A percentile compares a stretch with the other conserved stretches of the same genome.
These are phyloP conservation scores for Sporisorium graminicola DNA, from an alignment of 1,284 basidiomycete species.

Conservation along the genomic window DNA sequence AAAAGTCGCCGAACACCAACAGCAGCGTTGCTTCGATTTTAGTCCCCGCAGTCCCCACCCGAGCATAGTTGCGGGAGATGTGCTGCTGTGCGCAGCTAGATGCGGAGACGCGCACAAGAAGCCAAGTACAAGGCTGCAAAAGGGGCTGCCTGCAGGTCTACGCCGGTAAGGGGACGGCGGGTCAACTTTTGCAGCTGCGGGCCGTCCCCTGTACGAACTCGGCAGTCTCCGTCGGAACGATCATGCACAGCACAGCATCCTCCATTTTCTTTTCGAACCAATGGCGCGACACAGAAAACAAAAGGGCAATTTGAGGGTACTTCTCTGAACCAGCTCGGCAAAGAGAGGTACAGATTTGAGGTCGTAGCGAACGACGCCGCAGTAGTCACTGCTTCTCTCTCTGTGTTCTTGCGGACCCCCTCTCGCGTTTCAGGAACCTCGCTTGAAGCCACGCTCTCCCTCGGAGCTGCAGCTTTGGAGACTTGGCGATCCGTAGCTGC, in stretches of 20 bases:
- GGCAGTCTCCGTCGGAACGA: not conserved
- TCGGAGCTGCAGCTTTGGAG: not conserved
- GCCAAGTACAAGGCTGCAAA: not conserved
- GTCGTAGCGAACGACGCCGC: slow-evolving; percentile 4
- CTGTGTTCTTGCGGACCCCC: slow-evolving; percentile 1
- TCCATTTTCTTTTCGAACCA: not conserved
- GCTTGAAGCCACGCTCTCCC: not conserved
- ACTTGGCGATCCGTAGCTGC: not conserved
- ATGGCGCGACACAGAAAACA: not conserved
- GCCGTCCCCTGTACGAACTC: not conserved
- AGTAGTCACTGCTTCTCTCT: not conserved
- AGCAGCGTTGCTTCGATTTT: not conserved
- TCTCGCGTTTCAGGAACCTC: slow-evolving; percentile 1
- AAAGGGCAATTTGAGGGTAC: not conserved
- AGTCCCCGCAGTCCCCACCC: not conserved
- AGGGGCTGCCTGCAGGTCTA: not conserved
- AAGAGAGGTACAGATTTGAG: not conserved
- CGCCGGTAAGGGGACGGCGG: not conserved
- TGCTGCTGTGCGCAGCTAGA: no score
- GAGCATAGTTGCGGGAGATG: not conserved
- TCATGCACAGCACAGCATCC: not conserved
- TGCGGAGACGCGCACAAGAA: no score
- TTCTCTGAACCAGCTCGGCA: not conserved
- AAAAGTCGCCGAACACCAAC: not conserved
- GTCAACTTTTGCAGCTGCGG: not conserved